Evolutionary conservation across 768 basidiomycete species (phyloP), one percentile per base, ranked within the genome.

Genomic region (Imleria badia): DNA sequence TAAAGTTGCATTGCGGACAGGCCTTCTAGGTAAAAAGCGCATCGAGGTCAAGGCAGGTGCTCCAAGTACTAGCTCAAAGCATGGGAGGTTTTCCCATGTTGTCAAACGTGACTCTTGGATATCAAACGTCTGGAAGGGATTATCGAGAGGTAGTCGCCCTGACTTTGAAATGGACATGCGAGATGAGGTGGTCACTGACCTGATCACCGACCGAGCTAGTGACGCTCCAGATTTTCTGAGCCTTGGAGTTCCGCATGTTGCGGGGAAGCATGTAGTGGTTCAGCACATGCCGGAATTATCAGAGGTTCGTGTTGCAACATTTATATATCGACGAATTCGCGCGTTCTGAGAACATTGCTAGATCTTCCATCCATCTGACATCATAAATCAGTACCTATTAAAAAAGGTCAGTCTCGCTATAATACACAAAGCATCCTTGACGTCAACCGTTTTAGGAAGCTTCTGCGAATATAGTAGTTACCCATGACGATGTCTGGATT

Each of bases 1-100:
- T 38, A 68, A 63, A 22, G 54, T 66, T 13, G 62, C 65, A 12
- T 15, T 59, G 1, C 55, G 65, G 9, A 23, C 34, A 0, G 41
- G 38, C 1, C 3, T 52, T 1, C 23, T 55, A 1, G 45, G 53
- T 15, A 22, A 20, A 3, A 65, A 12, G 14, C 20, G 40, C 44
- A 36, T 55, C 14, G 20, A 41, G 3, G 52, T 56, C 30, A 46
- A 46, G 13, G 44, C 26, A 9, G 55, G 20, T 6, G 23, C 42
- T 5, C 57, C 55, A n/a, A 13, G 22, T 11, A 41, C 45, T 12
- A 5, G 17, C 9, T 40, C 22, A 11, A 31, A 43, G n/a, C 6
- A 49, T 3, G 48, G 15, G 23, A 43, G 15, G 20, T 51, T 44
- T 17, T n/a, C 9, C 22, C 14, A 11, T 14, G 6, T 12, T n/a